phyloP scores from a whole-genome alignment of 2,329 filamentous ascomycete genomes.

The Fusarium beomiforme region DNA sequence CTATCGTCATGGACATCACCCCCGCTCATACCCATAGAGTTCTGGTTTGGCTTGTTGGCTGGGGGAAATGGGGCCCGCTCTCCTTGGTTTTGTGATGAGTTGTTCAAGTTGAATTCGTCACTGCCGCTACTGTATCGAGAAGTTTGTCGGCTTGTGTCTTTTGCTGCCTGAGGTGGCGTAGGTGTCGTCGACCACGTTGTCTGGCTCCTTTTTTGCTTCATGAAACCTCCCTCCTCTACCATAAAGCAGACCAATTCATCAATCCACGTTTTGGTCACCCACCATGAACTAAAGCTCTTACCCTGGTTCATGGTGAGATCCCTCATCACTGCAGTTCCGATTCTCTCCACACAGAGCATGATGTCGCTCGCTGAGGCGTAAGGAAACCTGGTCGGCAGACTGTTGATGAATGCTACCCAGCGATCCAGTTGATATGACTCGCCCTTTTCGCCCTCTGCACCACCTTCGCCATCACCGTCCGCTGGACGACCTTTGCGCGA shows the following conservation, averaged over 20 bases:
- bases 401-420: slow-evolving; percentile 78
- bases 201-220: slow-evolving; percentile 65
- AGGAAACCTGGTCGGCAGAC: slow-evolving; percentile 76
- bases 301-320: slow-evolving; percentile 83
- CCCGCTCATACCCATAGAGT: slow-evolving; percentile 49
- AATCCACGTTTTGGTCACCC: slow-evolving; percentile 94
- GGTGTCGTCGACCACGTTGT: slow-evolving; percentile 38
- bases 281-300: slow-evolving; percentile 89
- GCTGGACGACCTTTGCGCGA: slow-evolving; percentile 56
- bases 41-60: slow-evolving; percentile 55
- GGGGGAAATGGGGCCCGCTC: slow-evolving; percentile 62
- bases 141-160: slow-evolving; percentile 49
- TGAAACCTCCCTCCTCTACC: slow-evolving; percentile 89
- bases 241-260: slow-evolving; percentile 95
- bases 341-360: slow-evolving; percentile 78
- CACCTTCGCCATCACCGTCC: slow-evolving; percentile 39
- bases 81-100: slow-evolving; percentile 59
- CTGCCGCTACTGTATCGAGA: slow-evolving; percentile 57
- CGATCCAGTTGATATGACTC: slow-evolving; percentile 72
- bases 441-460: slow-evolving; percentile 56
- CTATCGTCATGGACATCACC: slow-evolving; percentile 73
- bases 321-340: slow-evolving; percentile 81
- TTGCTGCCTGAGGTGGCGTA: slow-evolving; percentile 49
- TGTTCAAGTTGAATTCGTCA: slow-evolving; percentile 58
- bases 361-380: slow-evolving; percentile 78